Conservation (phyloP, 306 rosid genomes). For the Pachyrhizus erosus region DNA sequence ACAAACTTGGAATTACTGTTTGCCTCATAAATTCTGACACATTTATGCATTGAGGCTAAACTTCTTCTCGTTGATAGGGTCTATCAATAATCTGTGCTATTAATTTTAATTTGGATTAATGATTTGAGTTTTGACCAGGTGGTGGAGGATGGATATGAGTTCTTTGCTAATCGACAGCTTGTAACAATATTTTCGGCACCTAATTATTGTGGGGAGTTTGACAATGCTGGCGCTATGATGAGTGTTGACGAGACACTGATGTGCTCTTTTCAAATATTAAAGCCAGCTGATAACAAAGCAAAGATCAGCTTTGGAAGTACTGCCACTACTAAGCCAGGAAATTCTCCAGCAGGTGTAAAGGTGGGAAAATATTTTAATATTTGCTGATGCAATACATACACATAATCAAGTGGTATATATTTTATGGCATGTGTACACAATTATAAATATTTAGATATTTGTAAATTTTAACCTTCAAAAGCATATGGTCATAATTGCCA, state of each 20-base stretch:
- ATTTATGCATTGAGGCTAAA: background rate
- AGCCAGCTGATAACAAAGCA: conserved; percentile 71
- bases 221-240: conserved; percentile 99
- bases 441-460: conserved; percentile 14
- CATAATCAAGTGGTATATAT: conserved; percentile 27
- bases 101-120: conserved; percentile 29
- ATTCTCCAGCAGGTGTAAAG: conserved; percentile 60
- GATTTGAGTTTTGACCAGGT: conserved; percentile 60
- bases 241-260: conserved; percentile 91
- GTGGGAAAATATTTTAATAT: conserved; percentile 45
- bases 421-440: background rate
- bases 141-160: conserved; percentile 96
- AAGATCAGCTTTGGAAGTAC: conserved; percentile 69
- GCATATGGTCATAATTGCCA: background rate
- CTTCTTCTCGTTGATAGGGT: conserved; percentile 21
- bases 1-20: conserved; percentile 11
- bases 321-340: conserved; percentile 68
- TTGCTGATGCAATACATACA: conserved; percentile 21
- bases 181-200: conserved; percentile 98
- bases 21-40: conserved; percentile 1
- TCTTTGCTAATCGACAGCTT: conserved; percentile 88
- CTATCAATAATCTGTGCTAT: conserved; percentile 13
- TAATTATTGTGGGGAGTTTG: conserved; percentile 94
- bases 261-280: conserved; percentile 94
- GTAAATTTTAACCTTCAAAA: conserved; percentile 12